These are phyloP conservation scores for Polygonum maritimum DNA, from an alignment of 148 eudicot species.

Conservation along the genomic window DNA sequence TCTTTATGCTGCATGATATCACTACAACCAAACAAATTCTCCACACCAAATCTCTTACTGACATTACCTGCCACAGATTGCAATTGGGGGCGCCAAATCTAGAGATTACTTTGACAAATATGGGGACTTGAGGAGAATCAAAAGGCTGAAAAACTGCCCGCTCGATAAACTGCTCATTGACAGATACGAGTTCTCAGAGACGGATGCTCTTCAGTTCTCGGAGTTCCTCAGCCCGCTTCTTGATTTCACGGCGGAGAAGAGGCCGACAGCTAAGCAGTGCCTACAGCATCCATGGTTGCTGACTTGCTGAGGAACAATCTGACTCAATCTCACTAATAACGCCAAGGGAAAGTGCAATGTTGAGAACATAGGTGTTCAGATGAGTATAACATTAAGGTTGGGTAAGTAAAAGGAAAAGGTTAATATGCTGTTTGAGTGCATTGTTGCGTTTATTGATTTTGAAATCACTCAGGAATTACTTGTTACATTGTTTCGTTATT, in stretches of 20 bases:
- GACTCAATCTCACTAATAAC: constrained; percentile 21
- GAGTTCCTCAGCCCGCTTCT: constrained; percentile 76
- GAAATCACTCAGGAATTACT: constrained; percentile 11
- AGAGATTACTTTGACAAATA: constrained; percentile 89
- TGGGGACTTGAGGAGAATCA: constrained; percentile 88
- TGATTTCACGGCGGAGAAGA: constrained; percentile 77
- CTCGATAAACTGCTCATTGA: constrained; percentile 67
- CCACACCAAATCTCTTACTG: neutral
- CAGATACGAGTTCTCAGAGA: constrained; percentile 47
- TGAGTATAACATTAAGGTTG: constrained; percentile 36
- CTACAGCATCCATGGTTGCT: constrained; percentile 77
- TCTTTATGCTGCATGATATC: too few relatives aligned
- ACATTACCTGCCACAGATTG: constrained; percentile 40
- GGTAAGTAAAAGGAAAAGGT: constrained; percentile 25
- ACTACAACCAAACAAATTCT: neutral
- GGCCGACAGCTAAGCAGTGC: constrained; percentile 90
- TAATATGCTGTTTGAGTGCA: constrained; percentile 13
- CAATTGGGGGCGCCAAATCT: constrained; percentile 61
- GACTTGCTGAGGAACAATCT: constrained; percentile 34
- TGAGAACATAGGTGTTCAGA: constrained; percentile 30
- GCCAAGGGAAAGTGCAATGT: constrained; percentile 23
- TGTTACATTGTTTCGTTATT: constrained; percentile 16
- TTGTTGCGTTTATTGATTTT: neutral
- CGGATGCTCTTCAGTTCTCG: constrained; percentile 63
- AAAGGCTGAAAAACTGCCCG: constrained; percentile 66